A percentile compares a stretch with the other conserved stretches of the same genome.
Conservation (phyloP, 306 rosid species). For the Cicer arietinum region DNA sequence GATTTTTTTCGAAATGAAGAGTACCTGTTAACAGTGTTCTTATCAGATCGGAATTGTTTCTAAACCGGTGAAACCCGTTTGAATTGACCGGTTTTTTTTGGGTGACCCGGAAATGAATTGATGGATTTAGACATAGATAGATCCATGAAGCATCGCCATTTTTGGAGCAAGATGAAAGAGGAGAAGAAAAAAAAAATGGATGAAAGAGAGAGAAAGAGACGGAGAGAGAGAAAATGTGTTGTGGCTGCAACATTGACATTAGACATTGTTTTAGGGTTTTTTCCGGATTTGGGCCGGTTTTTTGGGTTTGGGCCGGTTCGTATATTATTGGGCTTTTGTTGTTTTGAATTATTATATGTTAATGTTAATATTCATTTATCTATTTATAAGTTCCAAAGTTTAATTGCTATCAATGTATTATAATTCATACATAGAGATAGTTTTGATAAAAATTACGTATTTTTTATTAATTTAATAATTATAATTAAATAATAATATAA, state of each 20-base stretch:
- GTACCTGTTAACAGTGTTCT: slow-evolving; percentile 48
- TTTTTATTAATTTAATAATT: no score
- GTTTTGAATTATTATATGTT: no score
- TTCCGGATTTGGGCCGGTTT: not conserved
- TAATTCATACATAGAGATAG: no score
- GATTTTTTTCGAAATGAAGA: slow-evolving; percentile 30
- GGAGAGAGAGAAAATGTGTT: not conserved
- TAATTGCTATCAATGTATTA: no score
- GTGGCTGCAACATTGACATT: slow-evolving; percentile 8
- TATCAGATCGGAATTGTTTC: slow-evolving; percentile 18
- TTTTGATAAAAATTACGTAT: no score
- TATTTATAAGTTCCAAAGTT: no score
- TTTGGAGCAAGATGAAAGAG: not conserved
- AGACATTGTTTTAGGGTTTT: slow-evolving; percentile 22
- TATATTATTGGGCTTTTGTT: not conserved
- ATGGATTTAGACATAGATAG: not conserved
- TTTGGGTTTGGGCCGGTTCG: not conserved
- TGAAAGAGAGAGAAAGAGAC: not conserved
- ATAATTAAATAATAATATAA: no score
- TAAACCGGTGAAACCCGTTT: slow-evolving; percentile 13
- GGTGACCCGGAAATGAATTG: not conserved
- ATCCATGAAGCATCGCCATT: slow-evolving; percentile 14
- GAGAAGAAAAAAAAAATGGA: not conserved
- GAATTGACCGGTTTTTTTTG: not conserved
- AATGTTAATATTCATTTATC: no score